Evolutionary conservation across 805 yeast species (phyloP).

Genomic region (Kregervanrija fluxuum): DNA sequence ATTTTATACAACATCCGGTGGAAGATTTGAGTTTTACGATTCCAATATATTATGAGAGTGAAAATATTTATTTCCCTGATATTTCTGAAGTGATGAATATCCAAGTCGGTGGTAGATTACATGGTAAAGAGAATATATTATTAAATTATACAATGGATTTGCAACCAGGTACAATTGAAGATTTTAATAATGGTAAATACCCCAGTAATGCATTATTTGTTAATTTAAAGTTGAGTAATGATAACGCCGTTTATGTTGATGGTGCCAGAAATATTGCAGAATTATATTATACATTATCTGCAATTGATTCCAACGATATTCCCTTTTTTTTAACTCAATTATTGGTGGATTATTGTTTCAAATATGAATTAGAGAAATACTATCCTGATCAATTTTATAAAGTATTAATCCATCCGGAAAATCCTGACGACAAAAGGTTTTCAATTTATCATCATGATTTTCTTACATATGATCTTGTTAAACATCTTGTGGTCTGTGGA

Average conservation of each 20-base stretch:
- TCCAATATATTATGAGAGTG: conserved; percentile 35
- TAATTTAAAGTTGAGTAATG: conserved; percentile 12
- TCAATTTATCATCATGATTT: not conserved
- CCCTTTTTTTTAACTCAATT: conserved; percentile 43
- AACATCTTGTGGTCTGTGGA: not conserved
- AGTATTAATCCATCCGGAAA: conserved; percentile 10
- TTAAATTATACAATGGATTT: conserved; percentile 18
- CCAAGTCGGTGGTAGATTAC: conserved; percentile 37
- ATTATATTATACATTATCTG: conserved; percentile 28
- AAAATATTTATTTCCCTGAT: conserved; percentile 58
- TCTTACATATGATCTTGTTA: not conserved
- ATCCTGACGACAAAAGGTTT: not conserved
- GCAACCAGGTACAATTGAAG: conserved; percentile 8
- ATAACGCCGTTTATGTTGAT: conserved; percentile 24
- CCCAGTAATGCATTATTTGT: conserved; percentile 14
- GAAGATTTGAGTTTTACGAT: conserved; percentile 36
- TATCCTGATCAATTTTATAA: conserved; percentile 17
- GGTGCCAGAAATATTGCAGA: conserved; percentile 18
- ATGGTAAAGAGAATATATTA: conserved; percentile 13
- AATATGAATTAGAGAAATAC: conserved; percentile 20
- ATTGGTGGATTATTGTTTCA: conserved; percentile 24
- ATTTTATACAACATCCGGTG: conserved; percentile 29
- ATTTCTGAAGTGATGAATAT: conserved; percentile 46
- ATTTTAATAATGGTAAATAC: conserved; percentile 3
- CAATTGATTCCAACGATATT: conserved; percentile 41